Base-by-base conservation (phyloP, 1,284 basidiomycete species). In the Cystobasidium pallidum region DNA sequence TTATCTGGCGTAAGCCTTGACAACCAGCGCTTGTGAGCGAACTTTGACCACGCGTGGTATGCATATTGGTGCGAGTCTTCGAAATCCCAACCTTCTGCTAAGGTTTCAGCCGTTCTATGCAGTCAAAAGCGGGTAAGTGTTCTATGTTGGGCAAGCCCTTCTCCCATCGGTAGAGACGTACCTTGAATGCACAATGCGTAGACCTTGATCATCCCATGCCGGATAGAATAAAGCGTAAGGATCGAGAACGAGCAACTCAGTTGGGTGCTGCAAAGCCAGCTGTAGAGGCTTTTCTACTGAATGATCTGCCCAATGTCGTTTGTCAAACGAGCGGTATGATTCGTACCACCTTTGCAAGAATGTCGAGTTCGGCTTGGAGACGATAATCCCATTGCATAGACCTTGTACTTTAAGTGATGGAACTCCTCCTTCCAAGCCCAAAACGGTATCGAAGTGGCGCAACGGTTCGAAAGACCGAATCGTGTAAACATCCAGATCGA, bases 151-250 rank as follows among this genome's bases (percentile, higher is more conserved):
- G n/a, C n/a, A n/a, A n/a, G n/a, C n/a, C n/a, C n/a, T 24, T 13
- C 15, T 13, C 15, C 26, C 15, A 32, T 24, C 41, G 6, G 19
- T 19, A 30, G 39, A 45, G n/a, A 19, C 66, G 19, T 3, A 70
- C 67, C 68, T 45, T 15, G 68, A 71, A 47, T 72, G 70, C 8
- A 72, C 70, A 26, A 65, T 66, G 32, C 47, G 34, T 11, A 72
- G 43, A 7, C 70, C 70, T 17, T 51, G 47, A 34, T 72, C 41
- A 43, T 72, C 61, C 70, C 70, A 84, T 73, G 83, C 79, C 0
- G 84, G 84, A 80, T 82, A 84, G 76, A 84, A 85, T 76, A 85
- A 82, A 0, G 83, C 83, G 41, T 79, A 76, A 32, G 81, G 78
- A 62, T 80, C 80, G 8, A 85, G 75, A 6, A 84, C 83, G 54